Evolutionary conservation across 2,329 filamentous ascomycete species (phyloP).

Genomic region (Xylariaceae sp.): DNA sequence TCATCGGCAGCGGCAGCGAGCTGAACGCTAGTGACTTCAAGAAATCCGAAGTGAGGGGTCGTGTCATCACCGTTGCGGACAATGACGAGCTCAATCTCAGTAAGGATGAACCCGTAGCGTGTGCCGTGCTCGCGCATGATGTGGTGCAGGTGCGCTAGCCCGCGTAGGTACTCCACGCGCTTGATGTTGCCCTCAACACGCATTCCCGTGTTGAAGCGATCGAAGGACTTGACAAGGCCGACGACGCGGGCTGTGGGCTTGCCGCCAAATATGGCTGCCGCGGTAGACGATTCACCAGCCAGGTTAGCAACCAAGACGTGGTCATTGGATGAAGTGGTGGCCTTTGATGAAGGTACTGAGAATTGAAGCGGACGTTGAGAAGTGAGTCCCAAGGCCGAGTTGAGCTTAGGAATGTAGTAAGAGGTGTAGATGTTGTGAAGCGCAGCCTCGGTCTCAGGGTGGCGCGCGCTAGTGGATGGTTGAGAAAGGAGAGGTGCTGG

Average conservation of each 20-base stretch:
- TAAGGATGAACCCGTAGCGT: slow-evolving; percentile 93
- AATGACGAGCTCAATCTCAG: slow-evolving; percentile 89
- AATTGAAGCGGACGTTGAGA: slow-evolving; percentile 61
- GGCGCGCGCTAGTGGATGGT: slow-evolving; percentile 54
- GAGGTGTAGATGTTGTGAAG: slow-evolving; percentile 72
- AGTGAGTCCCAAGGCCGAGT: slow-evolving; percentile 74
- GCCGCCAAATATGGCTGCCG: slow-evolving; percentile 47
- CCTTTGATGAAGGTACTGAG: slow-evolving; percentile 38
- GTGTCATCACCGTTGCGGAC: slow-evolving; percentile 72
- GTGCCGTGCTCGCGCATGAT: slow-evolving; percentile 92
- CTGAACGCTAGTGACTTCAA: slow-evolving; percentile 67
- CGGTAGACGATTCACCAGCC: slow-evolving; percentile 52
- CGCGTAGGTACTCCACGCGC: slow-evolving; percentile 83
- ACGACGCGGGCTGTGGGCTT: slow-evolving; percentile 45
- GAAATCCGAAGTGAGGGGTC: slow-evolving; percentile 80
- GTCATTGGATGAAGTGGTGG: slow-evolving; percentile 36
- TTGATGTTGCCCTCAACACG: slow-evolving; percentile 79
- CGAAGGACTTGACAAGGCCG: slow-evolving; percentile 82
- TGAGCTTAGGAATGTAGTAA: slow-evolving; percentile 83
- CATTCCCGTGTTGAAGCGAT: slow-evolving; percentile 95
- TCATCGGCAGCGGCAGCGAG: slow-evolving; percentile 41
- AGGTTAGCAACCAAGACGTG: slow-evolving; percentile 64
- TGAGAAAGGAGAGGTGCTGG: slow-evolving; percentile 57
- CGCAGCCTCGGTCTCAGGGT: slow-evolving; percentile 73
- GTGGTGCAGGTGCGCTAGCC: slow-evolving; percentile 79